A percentile compares a stretch with the other conserved stretches of the same genome.
These are phyloP conservation scores for Cryptosporidium ryanae DNA, from an alignment of 169 alveolate genomes.

Conservation along the genomic window DNA sequence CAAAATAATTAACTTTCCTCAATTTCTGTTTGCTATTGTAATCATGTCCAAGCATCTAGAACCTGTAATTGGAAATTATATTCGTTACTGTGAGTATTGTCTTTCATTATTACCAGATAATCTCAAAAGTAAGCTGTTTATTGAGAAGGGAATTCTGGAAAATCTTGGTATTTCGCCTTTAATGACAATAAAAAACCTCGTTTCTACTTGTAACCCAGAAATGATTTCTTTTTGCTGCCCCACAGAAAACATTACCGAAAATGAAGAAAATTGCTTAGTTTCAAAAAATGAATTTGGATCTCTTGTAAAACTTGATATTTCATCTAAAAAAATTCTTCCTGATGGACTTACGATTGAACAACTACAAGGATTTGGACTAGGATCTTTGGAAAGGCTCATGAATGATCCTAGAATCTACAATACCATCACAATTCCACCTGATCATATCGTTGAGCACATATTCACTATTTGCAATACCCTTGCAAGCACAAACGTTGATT, in stretches of 20 bases:
- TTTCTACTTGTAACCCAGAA: constrained; percentile 37
- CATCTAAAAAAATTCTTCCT: constrained; percentile 26
- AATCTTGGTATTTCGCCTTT: neutral
- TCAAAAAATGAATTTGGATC: constrained; percentile 4
- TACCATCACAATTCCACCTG: constrained; percentile 6
- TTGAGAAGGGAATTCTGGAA: constrained; percentile 15
- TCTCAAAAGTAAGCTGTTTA: constrained; percentile 15
- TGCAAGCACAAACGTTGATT: constrained; percentile 63
- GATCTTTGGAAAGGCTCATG: constrained; percentile 78
- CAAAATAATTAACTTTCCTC: constrained; percentile 67
- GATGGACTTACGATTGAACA: constrained; percentile 53
- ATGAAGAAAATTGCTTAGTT: too few relatives aligned
- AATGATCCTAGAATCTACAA: constrained; percentile 75
- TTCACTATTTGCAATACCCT: constrained; percentile 65
- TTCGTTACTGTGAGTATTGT: constrained; percentile 61
- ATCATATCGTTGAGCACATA: constrained; percentile 48
- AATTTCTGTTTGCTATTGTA: constrained; percentile 70
- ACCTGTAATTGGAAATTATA: constrained; percentile 30
- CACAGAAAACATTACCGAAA: neutral
- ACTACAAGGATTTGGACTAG: constrained; percentile 81
- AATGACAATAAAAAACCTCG: constrained; percentile 3
- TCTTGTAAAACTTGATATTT: constrained; percentile 15
- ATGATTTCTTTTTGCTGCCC: constrained; percentile 15
- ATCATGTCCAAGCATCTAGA: constrained; percentile 48
- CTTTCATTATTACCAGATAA: constrained; percentile 28